A percentile compares a stretch with the other conserved stretches of the same genome.
Evolutionary conservation across 768 basidiomycete species (phyloP).

Genomic region (Peribolospora kevripleyi): DNA sequence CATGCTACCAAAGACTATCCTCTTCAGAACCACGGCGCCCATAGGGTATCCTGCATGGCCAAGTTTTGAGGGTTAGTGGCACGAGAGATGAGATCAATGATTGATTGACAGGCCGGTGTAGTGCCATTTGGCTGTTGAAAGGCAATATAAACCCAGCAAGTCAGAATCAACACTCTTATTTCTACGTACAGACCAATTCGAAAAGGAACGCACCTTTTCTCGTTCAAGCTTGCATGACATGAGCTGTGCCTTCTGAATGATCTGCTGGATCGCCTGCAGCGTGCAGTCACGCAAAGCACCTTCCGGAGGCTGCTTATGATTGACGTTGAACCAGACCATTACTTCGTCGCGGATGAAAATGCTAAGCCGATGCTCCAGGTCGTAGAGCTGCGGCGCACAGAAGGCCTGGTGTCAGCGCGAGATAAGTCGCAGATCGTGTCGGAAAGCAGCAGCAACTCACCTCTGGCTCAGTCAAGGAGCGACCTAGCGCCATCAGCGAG

Average conservation of each 20-base stretch:
- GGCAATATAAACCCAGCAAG: background rate
- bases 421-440: background rate
- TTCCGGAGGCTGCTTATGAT: constrained; percentile 36
- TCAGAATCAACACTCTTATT: constrained; percentile 12
- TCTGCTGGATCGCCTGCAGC: constrained; percentile 36
- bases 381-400: constrained; percentile 24
- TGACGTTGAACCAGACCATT: constrained; percentile 39
- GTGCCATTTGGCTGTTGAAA: constrained; percentile 18
- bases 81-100: constrained; percentile 54
- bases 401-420: background rate
- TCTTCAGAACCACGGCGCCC: constrained; percentile 44
- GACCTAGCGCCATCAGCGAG: constrained; percentile 70
- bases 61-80: constrained; percentile 71
- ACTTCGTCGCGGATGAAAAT: constrained; percentile 88
- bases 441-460: constrained; percentile 22
- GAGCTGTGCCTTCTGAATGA: constrained; percentile 55
- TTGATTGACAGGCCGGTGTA: constrained; percentile 35
- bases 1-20: too few relatives aligned
- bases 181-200: constrained; percentile 4
- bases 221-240: constrained; percentile 71
- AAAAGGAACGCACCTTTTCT: constrained; percentile 34
- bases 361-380: constrained; percentile 73
- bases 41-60: constrained; percentile 61
- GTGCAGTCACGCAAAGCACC: constrained; percentile 20
- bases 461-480: constrained; percentile 76